Conservation (phyloP, 495 filamentous ascomycete genomes). For the Lasiosphaeria miniovina region DNA sequence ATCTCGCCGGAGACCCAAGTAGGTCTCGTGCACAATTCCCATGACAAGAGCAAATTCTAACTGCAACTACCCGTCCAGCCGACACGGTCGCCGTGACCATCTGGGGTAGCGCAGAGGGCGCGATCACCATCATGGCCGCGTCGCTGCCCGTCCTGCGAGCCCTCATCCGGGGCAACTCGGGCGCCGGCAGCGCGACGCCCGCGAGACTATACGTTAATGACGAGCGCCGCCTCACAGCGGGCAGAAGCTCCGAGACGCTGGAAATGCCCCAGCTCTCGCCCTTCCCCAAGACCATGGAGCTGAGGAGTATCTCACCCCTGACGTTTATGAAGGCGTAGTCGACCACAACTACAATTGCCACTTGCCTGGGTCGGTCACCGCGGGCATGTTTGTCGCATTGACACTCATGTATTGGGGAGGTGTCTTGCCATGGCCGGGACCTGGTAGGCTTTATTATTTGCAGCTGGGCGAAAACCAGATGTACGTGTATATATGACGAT, state of each 20-base stretch:
- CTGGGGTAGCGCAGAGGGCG: slow-evolving; percentile 33
- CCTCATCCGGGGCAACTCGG: slow-evolving; percentile 16
- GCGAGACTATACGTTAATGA: slow-evolving; percentile 4
- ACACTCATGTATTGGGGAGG: too few relatives aligned
- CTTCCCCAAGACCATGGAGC: background rate
- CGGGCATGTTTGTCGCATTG: too few relatives aligned
- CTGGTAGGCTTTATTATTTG: too few relatives aligned
- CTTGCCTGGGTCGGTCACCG: too few relatives aligned
- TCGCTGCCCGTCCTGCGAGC: slow-evolving; percentile 34
- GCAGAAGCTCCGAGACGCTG: slow-evolving; percentile 3
- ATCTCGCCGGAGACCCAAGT: slow-evolving; percentile 20
- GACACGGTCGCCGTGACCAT: slow-evolving; percentile 29
- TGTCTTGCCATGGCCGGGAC: too few relatives aligned
- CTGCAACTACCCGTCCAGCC: slow-evolving; percentile 17
- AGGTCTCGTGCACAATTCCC: background rate
- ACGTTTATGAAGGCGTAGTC: too few relatives aligned
- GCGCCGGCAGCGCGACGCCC: background rate
- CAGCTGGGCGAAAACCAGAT: too few relatives aligned
- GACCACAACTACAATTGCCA: too few relatives aligned
- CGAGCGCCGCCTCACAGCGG: slow-evolving; percentile 8
- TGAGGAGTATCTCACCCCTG: too few relatives aligned
- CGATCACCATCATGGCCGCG: slow-evolving; percentile 37
- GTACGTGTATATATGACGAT: too few relatives aligned
- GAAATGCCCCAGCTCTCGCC: background rate
- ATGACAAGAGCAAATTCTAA: background rate